Evolutionary conservation across 352 stramenopile genomes (phyloP).

Genomic region (Globisporangium polare): DNA sequence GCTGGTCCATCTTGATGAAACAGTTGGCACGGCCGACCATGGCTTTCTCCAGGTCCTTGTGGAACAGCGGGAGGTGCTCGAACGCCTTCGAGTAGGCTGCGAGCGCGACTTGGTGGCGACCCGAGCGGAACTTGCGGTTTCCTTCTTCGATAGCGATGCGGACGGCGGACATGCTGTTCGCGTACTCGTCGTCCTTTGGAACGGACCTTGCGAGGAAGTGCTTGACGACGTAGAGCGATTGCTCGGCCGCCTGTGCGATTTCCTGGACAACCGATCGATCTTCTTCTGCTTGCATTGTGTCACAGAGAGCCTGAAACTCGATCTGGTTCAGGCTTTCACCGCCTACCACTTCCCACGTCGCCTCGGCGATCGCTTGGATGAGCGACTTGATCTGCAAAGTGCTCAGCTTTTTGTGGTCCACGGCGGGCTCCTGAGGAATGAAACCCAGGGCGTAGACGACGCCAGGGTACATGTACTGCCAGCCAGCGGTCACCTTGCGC

Average conservation of each 20-base stretch:
- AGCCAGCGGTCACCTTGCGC: slow-evolving; percentile 21
- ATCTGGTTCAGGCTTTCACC: slow-evolving; percentile 53
- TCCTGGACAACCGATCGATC: slow-evolving; percentile 27
- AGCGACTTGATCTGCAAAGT: slow-evolving; percentile 85
- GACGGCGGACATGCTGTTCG: slow-evolving; percentile 43
- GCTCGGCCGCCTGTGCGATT: slow-evolving; percentile 29
- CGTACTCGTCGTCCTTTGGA: slow-evolving; percentile 45
- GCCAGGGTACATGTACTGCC: slow-evolving; percentile 66
- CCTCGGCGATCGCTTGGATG: slow-evolving; percentile 71
- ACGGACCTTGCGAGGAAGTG: slow-evolving; percentile 60
- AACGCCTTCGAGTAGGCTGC: slow-evolving; percentile 59
- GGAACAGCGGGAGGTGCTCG: slow-evolving; percentile 55
- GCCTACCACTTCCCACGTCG: slow-evolving; percentile 55
- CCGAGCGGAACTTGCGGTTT: slow-evolving; percentile 44
- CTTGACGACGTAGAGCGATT: slow-evolving; percentile 62
- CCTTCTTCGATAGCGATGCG: slow-evolving; percentile 54
- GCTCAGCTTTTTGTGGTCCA: slow-evolving; percentile 62
- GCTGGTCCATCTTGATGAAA: slow-evolving; percentile 48
- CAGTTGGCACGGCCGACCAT: slow-evolving; percentile 59
- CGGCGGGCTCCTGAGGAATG: slow-evolving; percentile 34
- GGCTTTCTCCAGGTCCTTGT: slow-evolving; percentile 53
- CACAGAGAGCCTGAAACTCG: slow-evolving; percentile 75
- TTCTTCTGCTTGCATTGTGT: slow-evolving; percentile 41
- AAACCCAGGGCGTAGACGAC: slow-evolving; percentile 74
- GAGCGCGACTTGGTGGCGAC: slow-evolving; percentile 49